A percentile compares a stretch with the other conserved stretches of the same genome.
Evolutionary conservation across 768 basidiomycete genomes (phyloP).

Genomic region (Coprinellus micaceus): DNA sequence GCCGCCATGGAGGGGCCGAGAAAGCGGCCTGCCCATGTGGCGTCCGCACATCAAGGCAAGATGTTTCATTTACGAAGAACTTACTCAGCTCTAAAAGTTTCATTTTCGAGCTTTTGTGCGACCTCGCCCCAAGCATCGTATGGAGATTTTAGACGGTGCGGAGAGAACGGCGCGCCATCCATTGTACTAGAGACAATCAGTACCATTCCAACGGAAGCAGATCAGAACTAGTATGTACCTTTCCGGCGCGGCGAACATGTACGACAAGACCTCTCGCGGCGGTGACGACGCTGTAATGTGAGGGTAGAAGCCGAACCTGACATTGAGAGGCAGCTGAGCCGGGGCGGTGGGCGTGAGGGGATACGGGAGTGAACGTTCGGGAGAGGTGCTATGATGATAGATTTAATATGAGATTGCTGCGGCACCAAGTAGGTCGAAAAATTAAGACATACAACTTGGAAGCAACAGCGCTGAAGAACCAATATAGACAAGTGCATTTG

Average conservation of each 20-base stretch:
- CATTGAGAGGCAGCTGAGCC: conserved; percentile 36
- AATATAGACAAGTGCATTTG: background rate
- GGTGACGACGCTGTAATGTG: conserved; percentile 55
- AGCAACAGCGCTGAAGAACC: conserved; percentile 26
- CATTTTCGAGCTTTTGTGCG: conserved; percentile 67
- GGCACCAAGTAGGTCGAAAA: background rate
- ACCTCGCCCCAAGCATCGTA: conserved; percentile 75
- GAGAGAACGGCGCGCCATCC: conserved; percentile 35
- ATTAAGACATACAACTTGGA: conserved; percentile 35
- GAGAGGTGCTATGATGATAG: conserved; percentile 23
- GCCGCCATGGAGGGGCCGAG: background rate
- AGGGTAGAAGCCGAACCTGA: conserved; percentile 49
- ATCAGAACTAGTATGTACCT: conserved; percentile 40
- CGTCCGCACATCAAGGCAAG: conserved; percentile 20
- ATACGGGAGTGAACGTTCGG: conserved; percentile 19
- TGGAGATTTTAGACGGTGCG: conserved; percentile 37
- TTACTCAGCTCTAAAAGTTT: conserved; percentile 78
- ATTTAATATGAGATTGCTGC: background rate
- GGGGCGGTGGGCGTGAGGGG: conserved; percentile 18
- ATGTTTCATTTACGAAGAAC: conserved; percentile 37
- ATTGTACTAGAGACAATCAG: conserved; percentile 26
- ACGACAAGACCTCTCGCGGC: conserved; percentile 63
- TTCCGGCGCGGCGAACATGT: conserved; percentile 75
- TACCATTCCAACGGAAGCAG: conserved; percentile 15
- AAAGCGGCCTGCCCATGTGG: background rate